phyloP scores from a whole-genome alignment of 192 early-diverging fungal genomes.

The Oehlia diaphana region DNA sequence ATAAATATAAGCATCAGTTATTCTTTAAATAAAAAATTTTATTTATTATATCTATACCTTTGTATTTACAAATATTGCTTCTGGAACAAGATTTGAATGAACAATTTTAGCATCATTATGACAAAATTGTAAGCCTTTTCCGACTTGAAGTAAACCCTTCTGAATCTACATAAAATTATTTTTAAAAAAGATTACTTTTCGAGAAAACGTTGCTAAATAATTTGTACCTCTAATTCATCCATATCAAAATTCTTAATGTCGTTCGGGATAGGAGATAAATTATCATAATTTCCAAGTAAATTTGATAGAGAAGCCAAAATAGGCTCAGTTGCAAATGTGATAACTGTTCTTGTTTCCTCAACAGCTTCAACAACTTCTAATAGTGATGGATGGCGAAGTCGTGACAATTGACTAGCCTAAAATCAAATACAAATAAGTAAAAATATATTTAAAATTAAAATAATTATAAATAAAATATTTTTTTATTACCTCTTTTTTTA shows the following conservation, averaged over 20 bases:
- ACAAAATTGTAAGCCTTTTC: conserved; percentile 74
- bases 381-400: conserved; percentile 77
- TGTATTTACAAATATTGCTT: conserved; percentile 74
- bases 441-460: background rate
- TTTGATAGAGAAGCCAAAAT: conserved; percentile 64
- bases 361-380: conserved; percentile 76
- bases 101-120: conserved; percentile 71
- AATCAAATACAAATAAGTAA: background rate
- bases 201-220: background rate
- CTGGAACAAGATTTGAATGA: conserved; percentile 73
- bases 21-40: background rate
- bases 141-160: conserved; percentile 73
- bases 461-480: background rate
- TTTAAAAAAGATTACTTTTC: background rate
- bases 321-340: conserved; percentile 80
- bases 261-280: conserved; percentile 39
- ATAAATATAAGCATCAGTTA: background rate
- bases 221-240: conserved; percentile 70
- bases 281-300: conserved; percentile 56
- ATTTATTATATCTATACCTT: conserved; percentile 41
- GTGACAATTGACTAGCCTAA: conserved; percentile 62
- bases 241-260: conserved; percentile 62
- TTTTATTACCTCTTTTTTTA: conserved; percentile 62
- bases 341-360: conserved; percentile 60
- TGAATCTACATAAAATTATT: conserved; percentile 53